Evolutionary conservation across 2,329 filamentous ascomycete species (phyloP).

Genomic region (Graphiopsis chlorocephala): DNA sequence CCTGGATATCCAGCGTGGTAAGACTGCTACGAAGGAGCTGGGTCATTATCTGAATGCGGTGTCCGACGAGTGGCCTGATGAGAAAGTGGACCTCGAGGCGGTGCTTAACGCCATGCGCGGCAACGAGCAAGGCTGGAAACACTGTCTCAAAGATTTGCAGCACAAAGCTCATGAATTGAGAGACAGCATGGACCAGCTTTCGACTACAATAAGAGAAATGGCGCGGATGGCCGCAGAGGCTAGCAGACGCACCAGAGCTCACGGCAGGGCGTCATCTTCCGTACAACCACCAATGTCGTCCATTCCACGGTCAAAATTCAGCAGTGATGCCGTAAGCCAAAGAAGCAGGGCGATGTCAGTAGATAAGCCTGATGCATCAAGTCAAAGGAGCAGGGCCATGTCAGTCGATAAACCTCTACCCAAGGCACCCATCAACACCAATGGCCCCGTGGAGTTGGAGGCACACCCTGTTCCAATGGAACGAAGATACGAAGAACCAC

Average conservation of each 20-base stretch:
- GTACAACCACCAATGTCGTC: constrained; percentile 16
- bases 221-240: constrained; percentile 79
- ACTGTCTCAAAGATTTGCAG: constrained; percentile 73
- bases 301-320: constrained; percentile 22
- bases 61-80: constrained; percentile 58
- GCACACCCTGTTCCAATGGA: constrained; percentile 25
- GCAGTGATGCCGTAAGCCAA: background rate
- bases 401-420: constrained; percentile 15
- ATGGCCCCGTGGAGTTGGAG: constrained; percentile 18
- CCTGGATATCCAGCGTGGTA: constrained; percentile 74
- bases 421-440: background rate
- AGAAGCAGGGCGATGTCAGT: background rate
- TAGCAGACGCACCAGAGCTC: constrained; percentile 62
- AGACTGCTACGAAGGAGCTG: constrained; percentile 73
- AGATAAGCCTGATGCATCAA: background rate
- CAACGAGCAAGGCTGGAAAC: constrained; percentile 87
- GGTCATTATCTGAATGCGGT: constrained; percentile 70
- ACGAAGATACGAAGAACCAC: constrained; percentile 25
- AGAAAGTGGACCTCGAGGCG: constrained; percentile 60
- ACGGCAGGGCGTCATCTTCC: constrained; percentile 20
- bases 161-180: constrained; percentile 69
- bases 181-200: constrained; percentile 67
- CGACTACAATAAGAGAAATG: constrained; percentile 78
- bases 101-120: constrained; percentile 89
- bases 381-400: background rate